Conservation (phyloP, 2,329 filamentous ascomycete species). For the Coniella vitis region DNA sequence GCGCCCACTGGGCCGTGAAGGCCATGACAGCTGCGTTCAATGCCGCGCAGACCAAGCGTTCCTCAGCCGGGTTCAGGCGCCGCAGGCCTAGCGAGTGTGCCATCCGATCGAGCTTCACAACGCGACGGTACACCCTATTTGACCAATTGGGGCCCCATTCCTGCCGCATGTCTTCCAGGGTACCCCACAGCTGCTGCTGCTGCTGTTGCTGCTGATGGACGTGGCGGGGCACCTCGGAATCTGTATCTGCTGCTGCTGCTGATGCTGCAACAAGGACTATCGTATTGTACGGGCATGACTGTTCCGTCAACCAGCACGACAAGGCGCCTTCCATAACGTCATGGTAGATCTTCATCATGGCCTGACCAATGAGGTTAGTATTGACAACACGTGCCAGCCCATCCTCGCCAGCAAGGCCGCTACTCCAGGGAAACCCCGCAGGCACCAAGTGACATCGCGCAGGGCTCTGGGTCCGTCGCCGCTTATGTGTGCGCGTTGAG, state of each 20-base stretch:
- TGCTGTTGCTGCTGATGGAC: conserved; percentile 1
- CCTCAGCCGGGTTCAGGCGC: conserved; percentile 33
- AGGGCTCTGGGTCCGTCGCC: conserved; percentile 5
- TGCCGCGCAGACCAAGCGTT: conserved; percentile 37
- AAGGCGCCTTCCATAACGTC: conserved; percentile 47
- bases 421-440: neutral
- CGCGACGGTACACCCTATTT: conserved; percentile 43
- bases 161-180: conserved; percentile 8
- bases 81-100: conserved; percentile 34
- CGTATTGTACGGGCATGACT: conserved; percentile 42
- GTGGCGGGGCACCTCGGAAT: neutral
- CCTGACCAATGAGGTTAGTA: conserved; percentile 32
- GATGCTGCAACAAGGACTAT: neutral
- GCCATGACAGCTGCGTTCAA: conserved; percentile 44
- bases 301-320: conserved; percentile 47
- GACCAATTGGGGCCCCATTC: conserved; percentile 36
- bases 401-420: neutral
- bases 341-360: conserved; percentile 43
- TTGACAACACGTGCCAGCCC: conserved; percentile 25
- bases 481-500: neutral
- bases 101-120: conserved; percentile 39
- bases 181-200: conserved; percentile 6
- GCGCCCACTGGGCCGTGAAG: conserved; percentile 46
- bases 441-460: neutral
- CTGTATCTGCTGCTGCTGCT: neutral